A percentile compares a stretch with the other conserved stretches of the same genome.
These are phyloP conservation scores for Crucibulum parvulum DNA, from an alignment of 1,284 basidiomycete genomes.

Conservation along the genomic window DNA sequence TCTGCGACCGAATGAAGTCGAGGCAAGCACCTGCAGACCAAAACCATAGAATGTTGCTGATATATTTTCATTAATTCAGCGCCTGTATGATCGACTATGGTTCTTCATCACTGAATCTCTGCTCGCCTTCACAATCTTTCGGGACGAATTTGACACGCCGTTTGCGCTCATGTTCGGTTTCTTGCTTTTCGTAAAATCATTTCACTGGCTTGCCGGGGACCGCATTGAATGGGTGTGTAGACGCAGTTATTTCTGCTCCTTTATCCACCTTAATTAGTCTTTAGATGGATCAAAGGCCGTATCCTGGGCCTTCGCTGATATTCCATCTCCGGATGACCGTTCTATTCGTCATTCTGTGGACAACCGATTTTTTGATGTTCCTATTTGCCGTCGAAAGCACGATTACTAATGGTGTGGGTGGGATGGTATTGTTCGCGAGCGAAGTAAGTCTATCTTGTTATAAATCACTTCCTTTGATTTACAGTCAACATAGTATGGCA, in stretches of 20 bases:
- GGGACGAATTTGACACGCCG: slow-evolving; percentile 91
- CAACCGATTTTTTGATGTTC: slow-evolving; percentile 78
- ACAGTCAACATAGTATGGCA: slow-evolving; percentile 73
- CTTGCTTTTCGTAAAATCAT: slow-evolving; percentile 94
- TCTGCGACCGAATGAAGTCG: slow-evolving; percentile 89
- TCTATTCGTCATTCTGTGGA: slow-evolving; percentile 75
- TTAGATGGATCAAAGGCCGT: slow-evolving; percentile 96
- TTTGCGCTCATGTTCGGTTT: slow-evolving; percentile 94
- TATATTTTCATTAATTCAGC: slow-evolving; percentile 49
- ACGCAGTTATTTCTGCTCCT: slow-evolving; percentile 1
- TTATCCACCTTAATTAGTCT: slow-evolving; percentile 4
- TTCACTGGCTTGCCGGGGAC: slow-evolving; percentile 96
- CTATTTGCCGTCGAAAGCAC: slow-evolving; percentile 82
- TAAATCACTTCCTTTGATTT: slow-evolving; percentile 16
- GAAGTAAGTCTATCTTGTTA: slow-evolving; percentile 65
- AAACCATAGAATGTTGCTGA: slow-evolving; percentile 4
- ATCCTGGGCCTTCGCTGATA: slow-evolving; percentile 80
- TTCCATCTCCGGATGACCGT: slow-evolving; percentile 88
- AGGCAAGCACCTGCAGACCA: slow-evolving; percentile 59
- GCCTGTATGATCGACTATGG: slow-evolving; percentile 95
- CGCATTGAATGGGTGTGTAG: slow-evolving; percentile 91
- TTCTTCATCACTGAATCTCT: slow-evolving; percentile 97
- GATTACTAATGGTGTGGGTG: slow-evolving; percentile 80
- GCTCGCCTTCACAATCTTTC: slow-evolving; percentile 95
- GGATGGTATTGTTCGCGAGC: slow-evolving; percentile 94